phyloP scores from a whole-genome alignment of 2,329 filamentous ascomycete species.

The Xylaria sp. region DNA sequence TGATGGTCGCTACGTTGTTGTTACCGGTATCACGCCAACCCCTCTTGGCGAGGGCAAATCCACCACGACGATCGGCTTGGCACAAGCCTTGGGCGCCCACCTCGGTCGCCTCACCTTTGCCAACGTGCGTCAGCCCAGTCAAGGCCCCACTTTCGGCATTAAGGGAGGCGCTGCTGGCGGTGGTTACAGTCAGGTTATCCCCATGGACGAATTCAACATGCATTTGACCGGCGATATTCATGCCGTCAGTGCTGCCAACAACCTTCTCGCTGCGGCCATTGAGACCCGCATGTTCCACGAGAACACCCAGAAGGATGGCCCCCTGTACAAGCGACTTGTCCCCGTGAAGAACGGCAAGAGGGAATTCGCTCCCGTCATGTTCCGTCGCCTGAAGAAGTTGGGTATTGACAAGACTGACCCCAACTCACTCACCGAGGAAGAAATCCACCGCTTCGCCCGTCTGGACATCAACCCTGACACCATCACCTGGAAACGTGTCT shows the following conservation, averaged over 20 bases:
- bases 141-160: constrained; percentile 97
- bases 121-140: constrained; percentile 93
- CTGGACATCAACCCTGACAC: constrained; percentile 95
- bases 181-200: constrained; percentile 97
- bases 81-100: constrained; percentile 86
- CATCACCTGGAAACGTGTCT: constrained; percentile 92
- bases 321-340: constrained; percentile 82
- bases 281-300: constrained; percentile 99
- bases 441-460: constrained; percentile 81
- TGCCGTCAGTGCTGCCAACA: constrained; percentile 94
- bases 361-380: constrained; percentile 83
- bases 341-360: constrained; percentile 86
- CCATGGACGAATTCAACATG: constrained; percentile 99
- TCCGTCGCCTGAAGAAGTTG: constrained; percentile 87
- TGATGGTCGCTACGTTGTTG: constrained; percentile 85
- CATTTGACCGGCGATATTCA: constrained; percentile 98
- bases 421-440: constrained; percentile 82
- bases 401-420: constrained; percentile 95
- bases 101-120: constrained; percentile 85
- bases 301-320: constrained; percentile 83
- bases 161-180: constrained; percentile 96
- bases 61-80: constrained; percentile 92
- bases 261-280: constrained; percentile 90
- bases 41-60: constrained; percentile 97
- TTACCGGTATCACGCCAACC: constrained; percentile 94